Conservation (phyloP, 768 basidiomycete species). For the Suillus occidentalis region DNA sequence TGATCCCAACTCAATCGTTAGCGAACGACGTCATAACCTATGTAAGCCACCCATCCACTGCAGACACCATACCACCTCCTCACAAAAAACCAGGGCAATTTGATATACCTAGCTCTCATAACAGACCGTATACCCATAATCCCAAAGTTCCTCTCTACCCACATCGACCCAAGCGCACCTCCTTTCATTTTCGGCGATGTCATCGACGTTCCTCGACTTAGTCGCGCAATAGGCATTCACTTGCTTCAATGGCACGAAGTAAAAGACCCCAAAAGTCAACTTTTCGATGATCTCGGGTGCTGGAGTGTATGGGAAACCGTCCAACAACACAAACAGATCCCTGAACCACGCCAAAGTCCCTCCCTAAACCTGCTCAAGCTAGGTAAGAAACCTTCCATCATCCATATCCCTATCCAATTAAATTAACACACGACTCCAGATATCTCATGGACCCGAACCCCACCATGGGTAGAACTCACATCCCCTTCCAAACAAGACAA, state of each 20-base stretch:
- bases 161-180: slow-evolving; percentile 47
- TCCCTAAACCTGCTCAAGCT: slow-evolving; percentile 9
- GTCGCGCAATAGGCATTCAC: slow-evolving; percentile 41
- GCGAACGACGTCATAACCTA: slow-evolving; percentile 81
- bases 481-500: slow-evolving; percentile 17
- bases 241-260: slow-evolving; percentile 66
- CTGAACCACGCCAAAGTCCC: slow-evolving; percentile 13
- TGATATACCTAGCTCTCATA: slow-evolving; percentile 58
- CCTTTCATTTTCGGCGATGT: slow-evolving; percentile 34
- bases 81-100: slow-evolving; percentile 45
- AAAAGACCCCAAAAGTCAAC: slow-evolving; percentile 44
- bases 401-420: too few relatives aligned
- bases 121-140: slow-evolving; percentile 60
- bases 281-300: slow-evolving; percentile 14
- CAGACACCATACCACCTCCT: neutral
- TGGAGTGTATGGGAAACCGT: slow-evolving; percentile 22
- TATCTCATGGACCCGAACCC: slow-evolving; percentile 25
- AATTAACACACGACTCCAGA: slow-evolving; percentile 14
- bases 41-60: slow-evolving; percentile 32
- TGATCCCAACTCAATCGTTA: slow-evolving; percentile 24
- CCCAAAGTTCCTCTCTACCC: slow-evolving; percentile 57
- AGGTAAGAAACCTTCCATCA: too few relatives aligned
- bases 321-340: slow-evolving; percentile 11
- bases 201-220: slow-evolving; percentile 50
- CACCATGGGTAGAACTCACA: slow-evolving; percentile 21